Percentiles rank a stretch among this genome's conserved stretches.
phyloP scores from a whole-genome alignment of 2,329 filamentous ascomycete genomes.

The Ambrosiella cleistominuta region DNA sequence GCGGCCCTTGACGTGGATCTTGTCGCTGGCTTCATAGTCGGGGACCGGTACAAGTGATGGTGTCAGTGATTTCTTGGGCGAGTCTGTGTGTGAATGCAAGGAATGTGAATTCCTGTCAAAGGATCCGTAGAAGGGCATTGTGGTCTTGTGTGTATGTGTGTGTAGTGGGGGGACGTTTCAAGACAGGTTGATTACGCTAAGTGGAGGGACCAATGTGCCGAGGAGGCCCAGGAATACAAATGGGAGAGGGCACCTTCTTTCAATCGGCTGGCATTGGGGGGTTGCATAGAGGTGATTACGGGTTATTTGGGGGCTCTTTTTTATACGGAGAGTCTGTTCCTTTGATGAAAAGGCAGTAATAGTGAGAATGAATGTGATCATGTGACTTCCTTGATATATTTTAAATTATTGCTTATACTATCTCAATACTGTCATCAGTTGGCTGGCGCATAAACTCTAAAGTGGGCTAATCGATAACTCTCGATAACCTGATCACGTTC shows the following conservation, averaged over 20 bases:
- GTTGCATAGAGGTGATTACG: background rate
- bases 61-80: constrained; percentile 29
- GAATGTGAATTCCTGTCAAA: background rate
- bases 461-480: background rate
- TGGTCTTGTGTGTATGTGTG: background rate
- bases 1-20: constrained; percentile 62
- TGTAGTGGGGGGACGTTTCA: background rate
- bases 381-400: background rate
- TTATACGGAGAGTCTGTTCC: background rate
- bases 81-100: constrained; percentile 17
- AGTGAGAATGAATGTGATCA: background rate
- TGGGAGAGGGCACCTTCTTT: no score
- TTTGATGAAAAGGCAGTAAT: no score
- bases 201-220: no score
- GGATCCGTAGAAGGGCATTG: background rate
- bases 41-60: constrained; percentile 51
- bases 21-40: constrained; percentile 77
- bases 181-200: no score
- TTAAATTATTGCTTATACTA: background rate
- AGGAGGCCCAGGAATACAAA: no score
- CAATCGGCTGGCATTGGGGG: no score
- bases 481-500: no score
- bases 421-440: background rate
- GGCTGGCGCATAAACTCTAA: background rate
- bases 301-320: background rate